phyloP scores from a whole-genome alignment of 2,329 filamentous ascomycete species.

The Canariomyces notabilis region DNA sequence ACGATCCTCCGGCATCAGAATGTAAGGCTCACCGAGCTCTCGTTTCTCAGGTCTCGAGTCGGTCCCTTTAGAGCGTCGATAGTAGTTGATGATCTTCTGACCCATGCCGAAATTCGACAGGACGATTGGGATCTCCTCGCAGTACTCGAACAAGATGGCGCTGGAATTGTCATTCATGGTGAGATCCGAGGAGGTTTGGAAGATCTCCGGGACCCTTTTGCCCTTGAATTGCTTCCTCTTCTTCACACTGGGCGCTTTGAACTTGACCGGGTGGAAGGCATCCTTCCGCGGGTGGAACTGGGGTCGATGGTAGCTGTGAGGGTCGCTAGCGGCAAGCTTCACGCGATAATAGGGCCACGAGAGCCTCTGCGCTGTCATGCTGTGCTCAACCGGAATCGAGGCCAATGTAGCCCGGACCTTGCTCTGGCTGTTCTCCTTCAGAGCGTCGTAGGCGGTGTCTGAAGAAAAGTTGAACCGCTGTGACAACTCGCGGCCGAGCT shows the following conservation, averaged over 20 bases:
- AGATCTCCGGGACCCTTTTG: slow-evolving; percentile 72
- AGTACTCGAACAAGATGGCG: slow-evolving; percentile 87
- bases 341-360: slow-evolving; percentile 97
- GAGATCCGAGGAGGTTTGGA: slow-evolving; percentile 73
- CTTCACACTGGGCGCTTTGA: slow-evolving; percentile 61
- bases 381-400: slow-evolving; percentile 90
- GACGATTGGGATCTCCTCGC: slow-evolving; percentile 85
- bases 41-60: slow-evolving; percentile 75
- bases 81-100: slow-evolving; percentile 93
- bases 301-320: slow-evolving; percentile 77
- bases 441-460: slow-evolving; percentile 87
- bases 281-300: slow-evolving; percentile 66
- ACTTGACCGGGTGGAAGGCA: slow-evolving; percentile 62
- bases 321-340: slow-evolving; percentile 65
- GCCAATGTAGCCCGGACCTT: slow-evolving; percentile 91
- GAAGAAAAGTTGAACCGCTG: slow-evolving; percentile 94
- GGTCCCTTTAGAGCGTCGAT: slow-evolving; percentile 68
- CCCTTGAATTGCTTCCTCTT: slow-evolving; percentile 82
- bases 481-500: slow-evolving; percentile 66
- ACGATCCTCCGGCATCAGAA: slow-evolving; percentile 87
- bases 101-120: slow-evolving; percentile 98
- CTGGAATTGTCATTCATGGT: slow-evolving; percentile 85
- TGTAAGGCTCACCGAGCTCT: slow-evolving; percentile 82
- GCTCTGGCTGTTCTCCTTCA: slow-evolving; percentile 95
- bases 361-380: slow-evolving; percentile 81